Percentiles rank a stretch among this genome's conserved stretches.
Conservation (phyloP, 2,329 filamentous ascomycete species). For the Beauveria caledonica region DNA sequence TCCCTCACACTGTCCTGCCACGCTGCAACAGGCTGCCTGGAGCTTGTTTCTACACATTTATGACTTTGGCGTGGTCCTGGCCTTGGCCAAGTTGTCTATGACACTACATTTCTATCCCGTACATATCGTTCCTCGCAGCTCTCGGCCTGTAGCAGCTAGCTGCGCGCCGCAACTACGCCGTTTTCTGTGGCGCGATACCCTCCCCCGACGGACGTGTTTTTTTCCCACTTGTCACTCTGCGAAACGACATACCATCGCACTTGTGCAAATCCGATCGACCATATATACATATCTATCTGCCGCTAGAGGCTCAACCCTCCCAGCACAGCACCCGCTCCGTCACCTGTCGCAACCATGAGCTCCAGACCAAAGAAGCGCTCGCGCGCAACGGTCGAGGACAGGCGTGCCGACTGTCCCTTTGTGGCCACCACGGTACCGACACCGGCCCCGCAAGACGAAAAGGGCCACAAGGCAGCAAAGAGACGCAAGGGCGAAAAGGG, state of each 20-base stretch:
- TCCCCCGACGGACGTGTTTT: not conserved
- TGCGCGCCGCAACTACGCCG: not conserved
- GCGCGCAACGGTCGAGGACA: constrained; percentile 39
- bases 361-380: constrained; percentile 41
- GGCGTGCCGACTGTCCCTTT: constrained; percentile 50
- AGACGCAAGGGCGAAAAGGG: constrained; percentile 36
- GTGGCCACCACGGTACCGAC: constrained; percentile 27
- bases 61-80: not conserved
- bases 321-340: not conserved
- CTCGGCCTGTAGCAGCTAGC: not conserved
- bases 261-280: not conserved
- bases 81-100: not conserved
- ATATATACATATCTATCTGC: not conserved
- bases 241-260: not conserved
- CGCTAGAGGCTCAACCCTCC: not conserved
- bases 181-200: not conserved
- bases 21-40: not conserved
- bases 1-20: not conserved
- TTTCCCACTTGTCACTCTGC: not conserved
- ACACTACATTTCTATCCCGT: not conserved
- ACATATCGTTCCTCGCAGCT: not conserved
- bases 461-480: constrained; percentile 24
- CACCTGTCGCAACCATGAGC: constrained; percentile 15
- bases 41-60: not conserved
- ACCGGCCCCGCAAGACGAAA: not conserved